These are phyloP conservation scores for Linnemannia elongata DNA, from an alignment of 192 early-diverging fungal genomes.

Conservation along the genomic window DNA sequence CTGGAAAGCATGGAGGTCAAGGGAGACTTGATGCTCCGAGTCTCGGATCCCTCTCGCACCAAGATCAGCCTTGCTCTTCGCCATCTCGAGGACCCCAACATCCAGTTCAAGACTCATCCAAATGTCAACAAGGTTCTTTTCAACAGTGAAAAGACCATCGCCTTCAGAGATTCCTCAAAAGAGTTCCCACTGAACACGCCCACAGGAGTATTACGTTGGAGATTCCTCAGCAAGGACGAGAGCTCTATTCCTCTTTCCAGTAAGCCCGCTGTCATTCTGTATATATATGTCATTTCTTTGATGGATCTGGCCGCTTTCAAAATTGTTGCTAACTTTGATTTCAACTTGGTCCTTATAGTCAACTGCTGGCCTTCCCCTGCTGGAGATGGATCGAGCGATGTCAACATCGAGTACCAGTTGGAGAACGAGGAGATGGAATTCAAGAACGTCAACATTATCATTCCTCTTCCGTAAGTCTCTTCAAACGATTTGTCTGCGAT, in stretches of 20 bases:
- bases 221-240: constrained; percentile 86
- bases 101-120: constrained; percentile 98
- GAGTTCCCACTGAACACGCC: constrained; percentile 91
- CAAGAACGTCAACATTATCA: constrained; percentile 87
- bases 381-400: constrained; percentile 89
- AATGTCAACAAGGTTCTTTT: constrained; percentile 96
- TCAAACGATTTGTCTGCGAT: too few species aligned
- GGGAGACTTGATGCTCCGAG: constrained; percentile 87
- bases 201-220: constrained; percentile 92
- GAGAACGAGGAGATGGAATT: constrained; percentile 83
- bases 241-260: constrained; percentile 85
- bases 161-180: constrained; percentile 83
- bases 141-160: constrained; percentile 76
- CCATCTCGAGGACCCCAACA: constrained; percentile 69
- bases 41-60: constrained; percentile 75
- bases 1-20: constrained; percentile 95
- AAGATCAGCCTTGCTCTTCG: constrained; percentile 75
- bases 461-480: constrained; percentile 84
- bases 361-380: constrained; percentile 98
- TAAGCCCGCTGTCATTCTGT: constrained; percentile 32
- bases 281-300: neutral
- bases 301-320: neutral
- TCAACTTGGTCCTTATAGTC: constrained; percentile 59
- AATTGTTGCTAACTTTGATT: constrained; percentile 8
- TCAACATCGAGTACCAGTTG: constrained; percentile 98